Base-by-base conservation (phyloP, 2,329 filamentous ascomycete species). In the Chaetomiaceae sp. region DNA sequence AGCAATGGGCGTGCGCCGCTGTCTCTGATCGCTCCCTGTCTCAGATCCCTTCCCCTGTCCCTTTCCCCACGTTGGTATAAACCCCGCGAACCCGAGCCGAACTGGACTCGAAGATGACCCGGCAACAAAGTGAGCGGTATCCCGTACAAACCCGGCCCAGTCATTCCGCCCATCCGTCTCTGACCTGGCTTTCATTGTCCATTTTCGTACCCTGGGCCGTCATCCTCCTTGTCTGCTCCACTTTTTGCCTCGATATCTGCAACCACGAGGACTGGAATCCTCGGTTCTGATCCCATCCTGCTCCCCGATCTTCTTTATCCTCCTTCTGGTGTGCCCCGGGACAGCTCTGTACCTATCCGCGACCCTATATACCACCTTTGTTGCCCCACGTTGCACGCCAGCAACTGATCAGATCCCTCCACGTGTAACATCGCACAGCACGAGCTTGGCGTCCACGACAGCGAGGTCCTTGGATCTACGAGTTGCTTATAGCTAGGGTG, bases 51-150 rank as follows among this genome's bases (percentile, higher is more conserved):
- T 20, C 31, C 36, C 33, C 43, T 47, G 43, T n/a, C 46, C 48
- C 49, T 36, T 31, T 40, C 50, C 50, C 54, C 54, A 53, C 42
- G 50, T 43, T 53, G 36, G 31, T 40, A 51, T n/a, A 12, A 54
- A 54, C 53, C 56, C 47, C 50, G 53, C 53, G 43, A 58, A 33
- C 47, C 44, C 40, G 42, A 45, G 20, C 49, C 45, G 39, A 34
- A 23, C 22, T 54, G 20, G 33, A 45, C 14, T 14, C 8, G 27
- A 31, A 31, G 27, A 39, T 19, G 33, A 25, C 31, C 15, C 33
- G 27, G 27, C 27, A 7, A 12, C 14, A 3, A 34, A 20, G 46
- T 29, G n/a, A 34, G 25, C 29, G 19, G 9, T 47, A n/a, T 45
- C n/a, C 43, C 43, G 31, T 45, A 6, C 39, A 27, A 12, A 37